Evolutionary conservation across 2,329 filamentous ascomycete species (phyloP), one percentile per base, ranked within the genome.

Genomic region (Aspergillus sp.): DNA sequence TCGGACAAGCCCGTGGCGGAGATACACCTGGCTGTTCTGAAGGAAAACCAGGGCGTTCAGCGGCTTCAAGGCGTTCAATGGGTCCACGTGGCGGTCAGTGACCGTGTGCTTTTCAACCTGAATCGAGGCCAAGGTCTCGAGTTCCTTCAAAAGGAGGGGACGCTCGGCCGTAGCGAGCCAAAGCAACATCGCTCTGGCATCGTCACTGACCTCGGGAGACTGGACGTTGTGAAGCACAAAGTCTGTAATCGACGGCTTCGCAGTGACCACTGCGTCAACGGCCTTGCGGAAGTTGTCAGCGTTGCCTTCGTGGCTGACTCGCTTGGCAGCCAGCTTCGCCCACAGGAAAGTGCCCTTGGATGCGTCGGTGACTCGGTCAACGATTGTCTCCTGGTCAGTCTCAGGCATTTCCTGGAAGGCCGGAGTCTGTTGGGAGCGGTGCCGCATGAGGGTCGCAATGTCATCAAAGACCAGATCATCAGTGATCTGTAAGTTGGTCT

Each of bases 161-260:
- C 67, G 66, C 19, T 63, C 51, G 1, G 63, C 60, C 4, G 63
- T 68, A 3, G 63, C 61, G 27, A 71, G 62, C 67, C 67, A 70
- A 4, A 62, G 46, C 12, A 71, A 46, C 41, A 69, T 62, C 7
- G 52, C 46, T 43, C 61, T 64, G 3, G 57, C 62, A 35, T 65
- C 61, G 5, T 64, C 59, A 1, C 44, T 61, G 7, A 67, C 47
- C 1, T 57, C 42, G 2, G 57, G 49, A 19, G 19, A 19, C 9
- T 61, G 56, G 4, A 70, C 10, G 4, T 43, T 48, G 4, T 58
- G 52, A 2, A 50, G 44, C 1, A 69, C 63, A 19, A 69, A 57
- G 26, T 70, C 66, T 5, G 46, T 54, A 29, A 68, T 48, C 4
- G 57, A 32, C 4, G 46, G 48, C 38, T 64, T 61, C 3, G 53